Base-by-base conservation (phyloP, 169 alveolate species). In the Sarcocystis neurona region DNA sequence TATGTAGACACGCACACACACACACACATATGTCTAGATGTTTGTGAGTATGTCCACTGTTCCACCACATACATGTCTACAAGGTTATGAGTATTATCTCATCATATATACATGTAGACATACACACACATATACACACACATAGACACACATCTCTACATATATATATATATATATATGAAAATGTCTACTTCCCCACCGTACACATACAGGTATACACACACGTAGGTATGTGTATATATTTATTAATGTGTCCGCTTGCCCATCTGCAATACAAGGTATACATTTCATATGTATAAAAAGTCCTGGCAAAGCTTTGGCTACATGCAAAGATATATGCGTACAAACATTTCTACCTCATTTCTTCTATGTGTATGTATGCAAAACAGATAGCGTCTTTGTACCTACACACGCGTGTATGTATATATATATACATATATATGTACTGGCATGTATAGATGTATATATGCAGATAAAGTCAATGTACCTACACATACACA, bases 361-460 rank as follows among this genome's bases (percentile, higher is more conserved):
- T 2, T 58, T 32, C 23, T 50, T 8, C 27, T 8, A 50, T 50
- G 8, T 18, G 60, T 50, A 18, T 18, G 60, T 50, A 18, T 50
- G 60, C 18, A 10, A 10, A n/a, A 8, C 18, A 18, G 8, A 50
- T 18, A 50, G 27, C 18, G 8, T 50, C 60, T 50, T 50, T 8
- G 8, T 10, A 50, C 8, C 8, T 50, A 50, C 60, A 50, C 18
- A 18, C 60, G 18, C 18, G 60, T 8, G 70, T 58, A 58, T 58
- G 70, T 58, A 58, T 58, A 34, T 58, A 58, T 58, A 34, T 58
- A 53, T 48, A 72, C 87, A 63, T 63, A 34, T 58, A 58, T 58
- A 34, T 58, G n/a, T 58, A 34, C n/a, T 20, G 15, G 70, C n/a
- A 58, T 58, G 70, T 58, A 58, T 58, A 34, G 15, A 58, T 58